Conservation (phyloP, 2,329 filamentous ascomycete species). For the Lecanicillium sp. region DNA sequence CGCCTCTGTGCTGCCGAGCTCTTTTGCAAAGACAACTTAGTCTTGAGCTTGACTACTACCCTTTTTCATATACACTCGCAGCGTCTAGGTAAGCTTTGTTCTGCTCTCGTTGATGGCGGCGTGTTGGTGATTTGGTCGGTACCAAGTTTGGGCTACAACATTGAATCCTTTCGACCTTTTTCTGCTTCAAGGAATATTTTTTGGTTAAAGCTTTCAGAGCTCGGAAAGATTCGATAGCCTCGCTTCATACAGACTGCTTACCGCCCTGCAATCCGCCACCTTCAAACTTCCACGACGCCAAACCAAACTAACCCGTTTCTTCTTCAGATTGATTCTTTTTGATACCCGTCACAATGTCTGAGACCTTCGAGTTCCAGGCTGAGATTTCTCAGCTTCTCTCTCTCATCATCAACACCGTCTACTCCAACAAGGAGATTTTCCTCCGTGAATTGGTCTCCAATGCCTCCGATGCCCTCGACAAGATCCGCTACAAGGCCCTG, state of each 20-base stretch:
- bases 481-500: slow-evolving; percentile 98
- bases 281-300: no score
- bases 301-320: slow-evolving; percentile 10
- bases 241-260: no score
- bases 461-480: slow-evolving; percentile 97
- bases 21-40: slow-evolving; percentile 16
- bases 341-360: slow-evolving; percentile 64
- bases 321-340: slow-evolving; percentile 19
- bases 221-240: no score
- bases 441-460: slow-evolving; percentile 97
- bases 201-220: no score
- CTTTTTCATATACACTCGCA: slow-evolving; percentile 11
- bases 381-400: slow-evolving; percentile 99
- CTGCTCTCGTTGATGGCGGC: not conserved
- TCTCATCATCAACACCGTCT: slow-evolving; percentile 99
- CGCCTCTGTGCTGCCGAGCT: slow-evolving; percentile 14
- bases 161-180: no score
- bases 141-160: no score
- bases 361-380: slow-evolving; percentile 99
- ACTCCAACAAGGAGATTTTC: slow-evolving; percentile 99
- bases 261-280: slow-evolving; percentile 6
- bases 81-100: slow-evolving; percentile 15
- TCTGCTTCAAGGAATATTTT: no score
- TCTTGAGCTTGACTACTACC: slow-evolving; percentile 11
- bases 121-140: not conserved